Evolutionary conservation across 31 red algal species (phyloP), one percentile per base, ranked within the genome.

Genomic region (Pterothamnion heteromorphum): DNA sequence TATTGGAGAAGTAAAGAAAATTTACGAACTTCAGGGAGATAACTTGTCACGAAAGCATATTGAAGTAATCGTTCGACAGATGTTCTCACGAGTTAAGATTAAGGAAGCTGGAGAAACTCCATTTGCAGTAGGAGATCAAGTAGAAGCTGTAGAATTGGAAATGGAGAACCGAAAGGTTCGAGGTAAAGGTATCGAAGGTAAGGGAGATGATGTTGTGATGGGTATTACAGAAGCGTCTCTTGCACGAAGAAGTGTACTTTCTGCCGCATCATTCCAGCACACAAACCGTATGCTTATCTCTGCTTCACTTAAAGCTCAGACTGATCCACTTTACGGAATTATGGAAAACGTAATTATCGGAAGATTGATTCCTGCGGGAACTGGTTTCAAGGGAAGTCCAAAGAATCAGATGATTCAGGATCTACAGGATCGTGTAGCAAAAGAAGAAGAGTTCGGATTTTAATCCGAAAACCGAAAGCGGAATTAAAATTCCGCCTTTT

Each of bases 241-340:
- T 14, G 23, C 18, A 9, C 18, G 14, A 24, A 5, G 9, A 20
- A 83, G 80, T 72, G 80, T 91, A 84, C 80, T 91, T 85, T 91
- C 89, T 84, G 89, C 89, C 30, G 72, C 89, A 28, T 84, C 74
- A n/a, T 91, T 91, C 84, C 89, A 91, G 89, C 74, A 91, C 80
- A 91, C 89, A 4, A 91, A 57, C 21, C 9, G 32, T 30, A 74
- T 91, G 26, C 34, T 91, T 24, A 91, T 74, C 4, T n/a, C 80
- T 30, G 89, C 89, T 14, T 4, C 89, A 18, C n/a, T 91, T 84
- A 23, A 14, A 84, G 89, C 74, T 86, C 85, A 39, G 20, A 88
- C 58, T 57, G 85, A 88, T 88, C 26, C 36, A 5, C 26, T 88
- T 4, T 39, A 39, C 41, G 85, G 85, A 64, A 58, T 88, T 21